These are phyloP conservation scores for Ascomycota sp. DNA, from an alignment of 2,329 filamentous ascomycete genomes.

Conservation along the genomic window DNA sequence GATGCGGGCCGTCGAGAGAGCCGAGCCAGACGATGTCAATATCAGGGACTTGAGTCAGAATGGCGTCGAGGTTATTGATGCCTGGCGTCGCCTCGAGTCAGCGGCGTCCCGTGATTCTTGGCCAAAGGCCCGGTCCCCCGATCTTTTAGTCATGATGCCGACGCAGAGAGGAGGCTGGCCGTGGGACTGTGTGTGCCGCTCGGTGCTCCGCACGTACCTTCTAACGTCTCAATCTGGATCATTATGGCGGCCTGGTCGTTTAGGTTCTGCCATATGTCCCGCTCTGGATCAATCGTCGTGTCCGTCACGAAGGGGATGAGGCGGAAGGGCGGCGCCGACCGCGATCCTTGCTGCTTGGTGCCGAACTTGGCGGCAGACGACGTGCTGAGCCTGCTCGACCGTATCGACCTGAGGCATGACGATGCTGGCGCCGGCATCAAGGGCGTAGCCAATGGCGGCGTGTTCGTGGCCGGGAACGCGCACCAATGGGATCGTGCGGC, in stretches of 20 bases:
- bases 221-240: conserved; percentile 24
- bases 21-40: conserved; percentile 28
- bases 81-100: conserved; percentile 5
- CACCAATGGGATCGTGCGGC: conserved; percentile 23
- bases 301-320: conserved; percentile 20
- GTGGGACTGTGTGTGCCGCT: too few species aligned
- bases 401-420: conserved; percentile 26
- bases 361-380: conserved; percentile 22
- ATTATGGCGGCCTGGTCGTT: conserved; percentile 27
- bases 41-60: conserved; percentile 22
- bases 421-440: conserved; percentile 27
- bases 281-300: conserved; percentile 9
- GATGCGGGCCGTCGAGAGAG: conserved; percentile 19
- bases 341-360: conserved; percentile 15
- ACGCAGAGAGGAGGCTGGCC: not conserved
- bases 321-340: conserved; percentile 24
- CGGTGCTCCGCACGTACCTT: conserved; percentile 4
- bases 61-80: conserved; percentile 26
- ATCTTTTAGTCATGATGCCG: too few species aligned
- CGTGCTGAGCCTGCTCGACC: conserved; percentile 22
- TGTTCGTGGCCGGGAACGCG: conserved; percentile 25
- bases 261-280: conserved; percentile 16
- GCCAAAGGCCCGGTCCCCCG: too few species aligned
- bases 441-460: conserved; percentile 22
- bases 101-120: too few species aligned